Base-by-base conservation (phyloP, 2,329 filamentous ascomycete species). In the Neonectria punicea region DNA sequence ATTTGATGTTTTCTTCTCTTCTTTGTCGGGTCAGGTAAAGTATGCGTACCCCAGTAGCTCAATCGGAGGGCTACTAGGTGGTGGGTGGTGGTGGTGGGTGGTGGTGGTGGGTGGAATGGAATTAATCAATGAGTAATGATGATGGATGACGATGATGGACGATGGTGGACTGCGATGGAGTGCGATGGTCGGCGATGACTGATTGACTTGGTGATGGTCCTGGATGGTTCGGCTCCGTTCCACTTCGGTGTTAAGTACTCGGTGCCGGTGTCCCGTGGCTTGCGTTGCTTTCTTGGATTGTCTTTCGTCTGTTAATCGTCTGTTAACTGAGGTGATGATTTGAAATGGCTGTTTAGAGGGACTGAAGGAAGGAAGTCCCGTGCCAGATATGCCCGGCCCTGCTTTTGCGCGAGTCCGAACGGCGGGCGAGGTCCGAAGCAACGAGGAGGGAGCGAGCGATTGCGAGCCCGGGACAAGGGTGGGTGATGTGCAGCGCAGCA, bases 151-250 rank as follows among this genome's bases (percentile, higher is more conserved):
- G 53, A 55, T 55, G 36, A 20, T 34, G 18, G 49, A 53, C 36
- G 49, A 36, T 53, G 49, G 49, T 20, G 16, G 30, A 30, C 36
- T 36, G 44, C 20, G 20, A n/a, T 25, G 55, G 28, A 28, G 49
- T 43, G 43, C 49, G 53, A 62, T 63, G 60, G 54, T 34, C 49
- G 36, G 32, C 53, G 32, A 57, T 53, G 49, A 58, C 54, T 63
- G 60, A 44, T 63, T 55, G 34, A 20, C 49, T 61, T 49, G 54
- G 43, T 14, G 25, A 32, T 47, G 28, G 34, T 44, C n/a, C 47
- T 60, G 32, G 64, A 53, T 50, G 58, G 34, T 64, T 68, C 60
- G 64, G 30, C 44, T 30, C 46, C 18, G 34, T 66, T 68, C 63
- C 49, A 60, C 16, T 56, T 61, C 53, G 66, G 54, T 18, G 49